Evolutionary conservation across 371 early-diverging fungal genomes (phyloP), one percentile per base, ranked within the genome.

Genomic region (Dichotomocladium elegans): DNA sequence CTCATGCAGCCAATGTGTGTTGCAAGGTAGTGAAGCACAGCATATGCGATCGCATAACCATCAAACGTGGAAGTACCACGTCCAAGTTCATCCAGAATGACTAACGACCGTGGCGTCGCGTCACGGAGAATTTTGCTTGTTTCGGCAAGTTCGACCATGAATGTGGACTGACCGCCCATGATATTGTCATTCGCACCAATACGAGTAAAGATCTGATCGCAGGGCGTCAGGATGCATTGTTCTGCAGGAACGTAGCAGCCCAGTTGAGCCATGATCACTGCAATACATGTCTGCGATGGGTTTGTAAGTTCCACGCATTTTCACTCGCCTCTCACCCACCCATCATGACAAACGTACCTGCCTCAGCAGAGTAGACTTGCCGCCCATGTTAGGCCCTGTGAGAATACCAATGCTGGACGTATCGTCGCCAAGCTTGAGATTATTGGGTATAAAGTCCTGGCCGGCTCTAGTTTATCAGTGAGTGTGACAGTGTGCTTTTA

Each of bases 11-110:
- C 88, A 15, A 91, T 80, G 29, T 89, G 82, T 0, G 85, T 81
- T 14, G 91, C 81, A 12, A 99, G 68, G 44, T 94, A 85, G 54
- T 94, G 89, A 30, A 99, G 76, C 1, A 97, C 98, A 2, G 95
- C 82, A 63, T 83, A 93, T 0, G 99, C 99, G 54, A 99, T 99
- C 8, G 99, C 92, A 64, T 93, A 85, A 11, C 99, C 99, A 71
- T 99, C 99, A 77, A 88, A 93, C 0, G 99, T 99, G 41, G 89
- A 88, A 0, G 99, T 99, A 11, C 99, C 99, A 52, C 99, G 86
- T 41, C 99, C 99, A 21, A 99, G 82, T 74, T 99, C 99, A 77
- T 99, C 99, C 53, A 99, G 77, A 48, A 99, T 96, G 17, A 99
- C 99, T 72, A 99, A 87, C 4, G 97, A 96, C 4, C 85, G 81